Evolutionary conservation across 2,329 filamentous ascomycete genomes (phyloP).

Genomic region (Podosphaera xanthii): DNA sequence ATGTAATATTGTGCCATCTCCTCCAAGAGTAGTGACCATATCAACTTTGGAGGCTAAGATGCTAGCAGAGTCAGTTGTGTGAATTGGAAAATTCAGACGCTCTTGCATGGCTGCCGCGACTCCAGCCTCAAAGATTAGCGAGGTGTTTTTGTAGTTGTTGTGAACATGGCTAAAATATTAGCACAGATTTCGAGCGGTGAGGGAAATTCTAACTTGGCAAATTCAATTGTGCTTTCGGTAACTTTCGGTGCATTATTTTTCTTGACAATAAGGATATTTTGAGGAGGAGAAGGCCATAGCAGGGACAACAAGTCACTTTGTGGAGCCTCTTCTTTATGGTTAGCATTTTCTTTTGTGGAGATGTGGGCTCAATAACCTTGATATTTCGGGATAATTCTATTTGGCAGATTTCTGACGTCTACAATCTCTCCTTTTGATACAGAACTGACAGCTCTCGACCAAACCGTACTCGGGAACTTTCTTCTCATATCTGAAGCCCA

Average conservation of each 20-base stretch:
- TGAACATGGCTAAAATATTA: slow-evolving; percentile 39
- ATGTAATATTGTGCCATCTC: slow-evolving; percentile 75
- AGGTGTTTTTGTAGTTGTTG: slow-evolving; percentile 55
- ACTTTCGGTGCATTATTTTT: slow-evolving; percentile 30
- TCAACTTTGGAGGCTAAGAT: slow-evolving; percentile 62
- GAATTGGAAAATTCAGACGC: slow-evolving; percentile 50
- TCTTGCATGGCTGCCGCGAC: slow-evolving; percentile 52
- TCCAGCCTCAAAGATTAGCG: slow-evolving; percentile 61
- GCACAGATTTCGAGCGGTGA: not conserved
- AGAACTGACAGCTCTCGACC: slow-evolving; percentile 24
- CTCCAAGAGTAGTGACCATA: slow-evolving; percentile 71
- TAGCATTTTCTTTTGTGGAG: slow-evolving; percentile 19
- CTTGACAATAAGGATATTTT: slow-evolving; percentile 45
- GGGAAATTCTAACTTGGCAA: slow-evolving; percentile 13
- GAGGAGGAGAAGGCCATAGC: slow-evolving; percentile 43
- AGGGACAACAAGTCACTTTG: slow-evolving; percentile 38
- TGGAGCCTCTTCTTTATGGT: slow-evolving; percentile 23
- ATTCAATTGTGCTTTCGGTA: slow-evolving; percentile 17
- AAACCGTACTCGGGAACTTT: not conserved
- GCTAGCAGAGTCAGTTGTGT: slow-evolving; percentile 19
- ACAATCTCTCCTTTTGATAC: slow-evolving; percentile 23
- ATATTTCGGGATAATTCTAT: slow-evolving; percentile 38
- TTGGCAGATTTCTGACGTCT: slow-evolving; percentile 25
- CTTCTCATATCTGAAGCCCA: not conserved
- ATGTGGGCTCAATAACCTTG: slow-evolving; percentile 23